Conservation (phyloP, 2,329 filamentous ascomycete species). For the Sclerotinia sclerotiorum region DNA sequence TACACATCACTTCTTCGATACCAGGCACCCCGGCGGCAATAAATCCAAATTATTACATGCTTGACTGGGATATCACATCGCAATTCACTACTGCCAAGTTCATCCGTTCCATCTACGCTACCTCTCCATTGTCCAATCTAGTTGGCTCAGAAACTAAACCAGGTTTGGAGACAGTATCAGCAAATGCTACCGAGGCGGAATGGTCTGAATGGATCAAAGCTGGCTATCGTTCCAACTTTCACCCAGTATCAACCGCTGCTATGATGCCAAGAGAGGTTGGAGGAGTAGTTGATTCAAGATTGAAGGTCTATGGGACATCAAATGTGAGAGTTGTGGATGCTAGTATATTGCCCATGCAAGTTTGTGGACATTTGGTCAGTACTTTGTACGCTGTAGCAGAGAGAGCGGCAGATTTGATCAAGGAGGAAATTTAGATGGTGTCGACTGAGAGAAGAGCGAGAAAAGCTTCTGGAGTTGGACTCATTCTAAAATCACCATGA, state of each 20-base stretch:
- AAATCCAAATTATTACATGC: constrained; percentile 48
- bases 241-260: constrained; percentile 29
- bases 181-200: constrained; percentile 21
- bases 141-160: constrained; percentile 21
- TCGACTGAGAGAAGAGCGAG: not conserved
- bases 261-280: constrained; percentile 29
- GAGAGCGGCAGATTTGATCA: constrained; percentile 29
- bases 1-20: constrained; percentile 51
- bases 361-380: constrained; percentile 27
- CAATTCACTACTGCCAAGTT: constrained; percentile 8
- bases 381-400: constrained; percentile 30
- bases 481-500: not conserved
- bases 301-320: constrained; percentile 30
- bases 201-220: constrained; percentile 22
- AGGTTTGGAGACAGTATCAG: constrained; percentile 15
- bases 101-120: not conserved
- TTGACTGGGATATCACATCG: constrained; percentile 12
- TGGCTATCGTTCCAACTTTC: constrained; percentile 25
- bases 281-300: constrained; percentile 29
- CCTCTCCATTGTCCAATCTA: not conserved
- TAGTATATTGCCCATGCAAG: constrained; percentile 28
- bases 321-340: constrained; percentile 32
- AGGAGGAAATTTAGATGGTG: constrained; percentile 11
- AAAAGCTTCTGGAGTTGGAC: not conserved
- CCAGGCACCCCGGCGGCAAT: constrained; percentile 46